A percentile compares a stretch with the other conserved stretches of the same genome.
Conservation (phyloP, 345 rosid species). For the Bruguiera sexangula region DNA sequence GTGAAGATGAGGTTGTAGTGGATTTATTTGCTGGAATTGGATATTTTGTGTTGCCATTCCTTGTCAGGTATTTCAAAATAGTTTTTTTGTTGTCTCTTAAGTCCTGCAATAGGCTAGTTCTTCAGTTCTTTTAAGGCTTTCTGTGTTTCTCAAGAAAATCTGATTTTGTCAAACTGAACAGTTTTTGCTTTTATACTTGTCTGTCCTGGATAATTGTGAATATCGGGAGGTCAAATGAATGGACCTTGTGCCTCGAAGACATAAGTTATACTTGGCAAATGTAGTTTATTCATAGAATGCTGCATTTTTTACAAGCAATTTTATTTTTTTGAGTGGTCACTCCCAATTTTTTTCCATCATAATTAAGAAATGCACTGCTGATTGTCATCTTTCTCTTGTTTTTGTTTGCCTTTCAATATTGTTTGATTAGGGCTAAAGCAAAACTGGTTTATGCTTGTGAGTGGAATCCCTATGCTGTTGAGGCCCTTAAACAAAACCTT, state of each 20-base stretch:
- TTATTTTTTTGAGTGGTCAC: too few relatives aligned
- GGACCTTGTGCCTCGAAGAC: too few relatives aligned
- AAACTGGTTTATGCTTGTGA: conserved; percentile 86
- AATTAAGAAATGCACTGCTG: not conserved
- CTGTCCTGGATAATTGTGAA: not conserved
- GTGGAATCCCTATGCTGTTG: conserved; percentile 88
- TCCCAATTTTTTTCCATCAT: too few relatives aligned
- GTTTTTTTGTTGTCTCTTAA: not conserved
- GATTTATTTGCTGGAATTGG: conserved; percentile 96
- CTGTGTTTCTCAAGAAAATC: conserved; percentile 1
- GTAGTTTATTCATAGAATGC: not conserved
- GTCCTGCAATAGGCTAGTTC: conserved; percentile 4
- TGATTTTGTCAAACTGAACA: not conserved
- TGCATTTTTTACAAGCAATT: not conserved
- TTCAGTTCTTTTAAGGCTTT: not conserved
- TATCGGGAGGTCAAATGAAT: not conserved
- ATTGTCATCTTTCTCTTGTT: not conserved
- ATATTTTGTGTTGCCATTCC: conserved; percentile 83
- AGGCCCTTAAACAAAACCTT: conserved; percentile 70
- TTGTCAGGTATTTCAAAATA: conserved; percentile 57
- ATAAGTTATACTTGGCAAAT: too few relatives aligned
- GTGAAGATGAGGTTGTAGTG: conserved; percentile 64
- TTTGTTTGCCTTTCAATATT: not conserved
- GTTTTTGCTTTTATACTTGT: not conserved
- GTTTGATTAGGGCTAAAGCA: conserved; percentile 71